phyloP scores from a whole-genome alignment of 257 asterid species.

The Solanum piurae region DNA sequence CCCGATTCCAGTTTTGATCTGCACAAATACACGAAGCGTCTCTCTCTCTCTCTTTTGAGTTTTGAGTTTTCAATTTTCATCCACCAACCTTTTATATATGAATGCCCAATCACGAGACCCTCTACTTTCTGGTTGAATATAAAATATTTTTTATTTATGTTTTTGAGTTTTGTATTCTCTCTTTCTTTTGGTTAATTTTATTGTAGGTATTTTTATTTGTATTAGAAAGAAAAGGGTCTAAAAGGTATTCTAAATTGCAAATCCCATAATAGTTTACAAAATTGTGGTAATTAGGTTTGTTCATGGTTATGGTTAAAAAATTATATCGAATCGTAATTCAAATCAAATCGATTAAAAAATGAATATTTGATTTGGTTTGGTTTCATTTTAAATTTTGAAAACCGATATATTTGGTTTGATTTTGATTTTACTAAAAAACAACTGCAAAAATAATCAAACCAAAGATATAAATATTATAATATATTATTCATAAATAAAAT shows the following conservation, averaged over 20 bases:
- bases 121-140: neutral
- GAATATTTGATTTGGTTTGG: too few relatives aligned
- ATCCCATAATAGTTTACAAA: neutral
- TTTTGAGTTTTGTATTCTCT: neutral
- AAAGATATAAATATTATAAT: too few relatives aligned
- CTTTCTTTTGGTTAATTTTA: neutral
- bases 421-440: too few relatives aligned
- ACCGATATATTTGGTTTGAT: too few relatives aligned
- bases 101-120: neutral
- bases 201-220: neutral
- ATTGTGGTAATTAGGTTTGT: too few relatives aligned
- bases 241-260: neutral
- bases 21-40: neutral
- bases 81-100: neutral
- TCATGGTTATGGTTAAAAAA: too few relatives aligned
- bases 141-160: neutral
- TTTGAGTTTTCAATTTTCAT: neutral
- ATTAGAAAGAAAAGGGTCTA: too few relatives aligned
- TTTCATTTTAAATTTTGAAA: too few relatives aligned
- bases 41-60: neutral
- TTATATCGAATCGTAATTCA: too few relatives aligned
- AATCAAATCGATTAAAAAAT: too few relatives aligned
- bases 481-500: too few relatives aligned
- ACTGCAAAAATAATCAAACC: too few relatives aligned
- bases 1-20: neutral